phyloP scores from a whole-genome alignment of 768 basidiomycete species.

The Lentinula guzmanii region DNA sequence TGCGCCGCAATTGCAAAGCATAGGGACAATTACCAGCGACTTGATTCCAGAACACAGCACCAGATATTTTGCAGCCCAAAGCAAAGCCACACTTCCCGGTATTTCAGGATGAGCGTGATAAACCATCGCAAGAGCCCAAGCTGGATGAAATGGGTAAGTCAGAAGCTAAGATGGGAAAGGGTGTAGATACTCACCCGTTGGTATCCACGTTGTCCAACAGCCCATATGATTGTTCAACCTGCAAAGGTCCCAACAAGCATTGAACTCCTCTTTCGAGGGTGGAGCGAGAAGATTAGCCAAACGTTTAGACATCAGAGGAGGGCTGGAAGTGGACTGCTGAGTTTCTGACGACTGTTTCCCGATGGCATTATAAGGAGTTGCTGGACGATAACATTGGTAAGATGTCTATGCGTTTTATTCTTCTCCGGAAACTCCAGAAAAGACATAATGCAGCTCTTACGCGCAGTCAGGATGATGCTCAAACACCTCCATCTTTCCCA shows the following conservation, averaged over 20 bases:
- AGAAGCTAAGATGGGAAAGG: background rate
- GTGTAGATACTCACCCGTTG: constrained; percentile 15
- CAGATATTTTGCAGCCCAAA: constrained; percentile 17
- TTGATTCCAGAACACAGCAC: constrained; percentile 25
- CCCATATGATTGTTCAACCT: constrained; percentile 25
- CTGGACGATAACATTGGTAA: background rate
- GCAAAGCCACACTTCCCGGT: constrained; percentile 12
- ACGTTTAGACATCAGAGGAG: background rate
- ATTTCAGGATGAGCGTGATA: constrained; percentile 20
- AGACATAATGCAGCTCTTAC: background rate
- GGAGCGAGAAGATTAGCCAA: constrained; percentile 9
- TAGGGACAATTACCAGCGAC: constrained; percentile 18
- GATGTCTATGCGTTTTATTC: background rate
- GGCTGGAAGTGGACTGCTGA: background rate
- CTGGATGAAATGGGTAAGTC: constrained; percentile 1
- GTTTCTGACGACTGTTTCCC: background rate
- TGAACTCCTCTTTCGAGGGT: constrained; percentile 16
- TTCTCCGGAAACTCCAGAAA: background rate
- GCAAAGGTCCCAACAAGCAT: constrained; percentile 26
- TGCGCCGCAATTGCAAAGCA: background rate
- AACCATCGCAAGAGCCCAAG: constrained; percentile 25
- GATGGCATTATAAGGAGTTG: background rate
- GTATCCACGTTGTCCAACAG: constrained; percentile 24
- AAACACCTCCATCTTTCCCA: background rate
- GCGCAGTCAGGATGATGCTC: background rate